Evolutionary conservation across 176 grass and related monocot genomes (phyloP), one percentile per base, ranked within the genome.

Genomic region (Phragmites australis): DNA sequence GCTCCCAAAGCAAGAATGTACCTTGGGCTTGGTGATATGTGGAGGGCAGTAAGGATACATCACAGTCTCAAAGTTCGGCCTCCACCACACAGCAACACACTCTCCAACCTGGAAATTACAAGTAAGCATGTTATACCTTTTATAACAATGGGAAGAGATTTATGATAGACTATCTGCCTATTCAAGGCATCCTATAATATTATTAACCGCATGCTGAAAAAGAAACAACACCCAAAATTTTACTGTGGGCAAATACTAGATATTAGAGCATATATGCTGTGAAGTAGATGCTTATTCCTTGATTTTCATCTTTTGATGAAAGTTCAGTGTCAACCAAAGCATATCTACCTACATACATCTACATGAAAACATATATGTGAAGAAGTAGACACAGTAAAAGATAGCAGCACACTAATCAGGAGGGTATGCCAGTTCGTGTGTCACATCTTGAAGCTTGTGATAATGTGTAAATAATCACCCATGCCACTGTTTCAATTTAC

Each of bases 11-110:
- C 34, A 45, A 88, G 66, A 65, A 77, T 72, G 43, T 82, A 99
- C 97, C 93, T 99, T 95, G n/a, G 97, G 93, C 79, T 95, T 99
- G 59, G 97, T 96, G 59, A 99, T 95, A 82, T 99, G 97, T 13
- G 93, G 97, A 84, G 97, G 97, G 80, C 97, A 99, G 81, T 99
- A 99, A 39, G 97, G 97, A 81, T 99, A 96, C 97, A 99, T 99
- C 68, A 95, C 90, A 22, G 97, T 99, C 75, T 99, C 93, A 80
- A 99, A 99, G 84, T 99, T 99, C 40, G 97, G 93, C 79, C 97
- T 95, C 97, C 97, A 99, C 93, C 97, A 99, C n/a, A 90, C 90
- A 65, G 88, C 97, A 96, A 96, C 97, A 80, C 92, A 96, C 84
- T 99, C 97, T 76, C 93, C 96, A 82, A 99, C 84, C 96, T 99